Evolutionary conservation across 352 stramenopile species (phyloP), one percentile per base, ranked within the genome.

Genomic region (Lagenidium sp.): DNA sequence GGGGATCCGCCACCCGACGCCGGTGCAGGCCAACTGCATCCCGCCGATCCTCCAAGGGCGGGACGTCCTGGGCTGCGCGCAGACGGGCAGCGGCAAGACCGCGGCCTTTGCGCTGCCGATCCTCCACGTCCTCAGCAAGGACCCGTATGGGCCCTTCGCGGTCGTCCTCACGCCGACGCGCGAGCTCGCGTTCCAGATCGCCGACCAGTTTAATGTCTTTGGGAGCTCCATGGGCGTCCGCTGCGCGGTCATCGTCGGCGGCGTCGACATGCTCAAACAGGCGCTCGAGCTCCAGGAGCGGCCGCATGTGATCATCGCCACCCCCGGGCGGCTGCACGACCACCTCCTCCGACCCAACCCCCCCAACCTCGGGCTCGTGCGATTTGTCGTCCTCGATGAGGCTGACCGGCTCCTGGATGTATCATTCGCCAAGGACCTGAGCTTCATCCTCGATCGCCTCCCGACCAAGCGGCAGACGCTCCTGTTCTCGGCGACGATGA

Each of bases 161-260:
- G 65, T 99, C 15, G 83, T 99, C 36, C 59, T 99, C 23, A 98
- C 94, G 39, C 96, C 97, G 4, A 98, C 95, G 25, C 67, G 97
- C 16, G 97, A 99, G 73, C 71, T 99, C 10, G 96, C 96, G 16
- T 97, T 97, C 56, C 97, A 99, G 71, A 98, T 99, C 54, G 78
- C 90, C 30, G 95, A 99, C 49, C 95, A 99, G 63, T 96, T 99
- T 36, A 77, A 95, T 25, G 95, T 92, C 1, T 84, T 99, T 24
- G 77, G 82, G n/a, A 96, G 96, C 55, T 85, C 82, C 16, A 78
- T 93, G 50, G 73, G 74, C 22, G 79, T 99, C 20, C 79, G 89
- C 20, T 89, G 85, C 18, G 68, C 77, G 6, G 73, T 98, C 2
- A 68, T 99, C n/a, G 93, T 99, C 6, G 97, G 97, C 38, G 97